Evolutionary conservation across 805 yeast species (phyloP).

Genomic region (Jamesozyma rosinii): DNA sequence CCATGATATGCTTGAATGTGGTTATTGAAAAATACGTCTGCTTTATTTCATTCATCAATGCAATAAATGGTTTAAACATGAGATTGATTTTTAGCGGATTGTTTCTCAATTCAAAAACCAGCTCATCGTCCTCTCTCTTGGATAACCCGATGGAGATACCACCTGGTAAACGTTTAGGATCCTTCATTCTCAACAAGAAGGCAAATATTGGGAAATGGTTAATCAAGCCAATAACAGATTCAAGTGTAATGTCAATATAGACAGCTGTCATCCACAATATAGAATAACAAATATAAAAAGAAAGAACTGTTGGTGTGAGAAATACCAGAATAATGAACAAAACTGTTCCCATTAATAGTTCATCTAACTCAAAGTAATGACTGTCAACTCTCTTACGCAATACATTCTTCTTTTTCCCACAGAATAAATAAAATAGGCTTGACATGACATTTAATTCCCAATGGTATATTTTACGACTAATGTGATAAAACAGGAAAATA

Average conservation of each 20-base stretch:
- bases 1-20: conserved; percentile 34
- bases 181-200: conserved; percentile 66
- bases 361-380: conserved; percentile 77
- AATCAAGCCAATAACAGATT: conserved; percentile 50
- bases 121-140: conserved; percentile 8
- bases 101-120: conserved; percentile 29
- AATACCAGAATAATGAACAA: conserved; percentile 72
- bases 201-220: conserved; percentile 87
- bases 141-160: conserved; percentile 33
- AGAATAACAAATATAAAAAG: conserved; percentile 73
- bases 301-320: conserved; percentile 76
- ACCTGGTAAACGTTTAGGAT: conserved; percentile 59
- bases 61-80: conserved; percentile 42
- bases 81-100: conserved; percentile 37
- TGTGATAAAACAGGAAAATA: conserved; percentile 63
- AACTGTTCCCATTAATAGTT: conserved; percentile 78
- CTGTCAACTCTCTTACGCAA: conserved; percentile 80
- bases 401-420: conserved; percentile 82
- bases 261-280: conserved; percentile 45
- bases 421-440: conserved; percentile 73
- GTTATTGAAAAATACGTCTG: conserved; percentile 36
- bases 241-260: conserved; percentile 41
- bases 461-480: conserved; percentile 68
- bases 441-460: conserved; percentile 61
- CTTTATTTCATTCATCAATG: conserved; percentile 34